Base-by-base conservation (phyloP, 257 asterid species). In the Asclepias syriaca region DNA sequence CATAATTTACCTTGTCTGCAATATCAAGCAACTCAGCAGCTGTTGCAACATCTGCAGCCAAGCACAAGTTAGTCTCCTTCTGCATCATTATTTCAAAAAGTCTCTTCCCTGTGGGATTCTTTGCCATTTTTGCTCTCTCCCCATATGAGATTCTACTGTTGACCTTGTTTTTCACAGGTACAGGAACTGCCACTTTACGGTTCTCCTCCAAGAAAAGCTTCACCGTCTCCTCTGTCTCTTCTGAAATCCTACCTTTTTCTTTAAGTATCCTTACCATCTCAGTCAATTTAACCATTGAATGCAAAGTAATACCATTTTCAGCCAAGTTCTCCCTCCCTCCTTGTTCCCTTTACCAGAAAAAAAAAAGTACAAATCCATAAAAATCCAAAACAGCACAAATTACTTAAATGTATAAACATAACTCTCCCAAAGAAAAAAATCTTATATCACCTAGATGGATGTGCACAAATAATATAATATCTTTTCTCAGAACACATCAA, bases 261-360 rank as follows among this genome's bases (percentile, higher is more conserved):
- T 91, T 91, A 83, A 94, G 80, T 68, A 94, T 90, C 84, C 86
- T 88, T 74, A 94, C 96, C 97, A 95, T 87, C 73, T 88, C 97
- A 74, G 78, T 90, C 78, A 95, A 79, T 81, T 86, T 92, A 71
- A 94, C 98, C 97, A 94, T 88, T 46, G 99, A 64, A 53, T 94
- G 98, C 85, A 94, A 83, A 21, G 87, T 80, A 71, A 94, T 87
- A 67, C 99, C 99, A 74, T 88, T 90, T 71, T 87, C 85, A 8
- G 98, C 96, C 83, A 94, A 87, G 78, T 88, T 94, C 80, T 91
- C 97, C 83, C 96, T 84, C 60, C 97, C 99, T 66, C 97, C 99
- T 84, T 94, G 99, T 74, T 94, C 99, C 90, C 99, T 93, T 49
- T 9, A 11, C 4, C 58, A 21, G 68, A 34, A 65, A 70, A 3